Evolutionary conservation across 2,329 filamentous ascomycete genomes (phyloP).

Genomic region (Sordariomycetes sp.): DNA sequence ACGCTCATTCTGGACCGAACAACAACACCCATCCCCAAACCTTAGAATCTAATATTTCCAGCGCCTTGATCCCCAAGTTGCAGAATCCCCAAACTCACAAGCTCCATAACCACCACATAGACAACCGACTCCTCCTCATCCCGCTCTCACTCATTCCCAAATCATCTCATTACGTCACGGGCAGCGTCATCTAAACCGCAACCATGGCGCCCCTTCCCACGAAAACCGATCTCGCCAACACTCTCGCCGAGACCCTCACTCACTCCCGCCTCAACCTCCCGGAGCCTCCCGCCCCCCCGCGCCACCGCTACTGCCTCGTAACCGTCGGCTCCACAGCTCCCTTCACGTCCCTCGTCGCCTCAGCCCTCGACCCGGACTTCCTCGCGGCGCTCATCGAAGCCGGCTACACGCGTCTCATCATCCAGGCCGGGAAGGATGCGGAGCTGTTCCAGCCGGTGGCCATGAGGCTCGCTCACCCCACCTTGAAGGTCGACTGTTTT

Average conservation of each 20-base stretch:
- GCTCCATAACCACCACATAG: too few species aligned
- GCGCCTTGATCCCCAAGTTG: too few species aligned
- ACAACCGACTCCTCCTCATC: background rate
- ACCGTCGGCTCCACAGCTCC: conserved; percentile 88
- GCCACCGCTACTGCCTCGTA: conserved; percentile 55
- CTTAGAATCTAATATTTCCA: too few species aligned
- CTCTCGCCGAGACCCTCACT: background rate
- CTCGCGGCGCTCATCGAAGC: conserved; percentile 45
- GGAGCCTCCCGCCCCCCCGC: conserved; percentile 7
- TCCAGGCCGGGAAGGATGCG: conserved; percentile 73
- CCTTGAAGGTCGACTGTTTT: conserved; percentile 47
- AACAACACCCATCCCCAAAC: too few species aligned
- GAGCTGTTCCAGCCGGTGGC: conserved; percentile 33
- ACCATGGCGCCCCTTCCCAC: background rate
- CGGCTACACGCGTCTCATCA: conserved; percentile 58
- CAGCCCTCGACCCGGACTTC: conserved; percentile 52
- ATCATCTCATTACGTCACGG: too few species aligned
- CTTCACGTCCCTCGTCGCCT: conserved; percentile 61
- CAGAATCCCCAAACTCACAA: too few species aligned
- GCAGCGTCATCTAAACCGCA: background rate
- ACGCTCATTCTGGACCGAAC: too few species aligned
- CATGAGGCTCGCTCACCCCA: background rate
- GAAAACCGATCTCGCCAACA: background rate
- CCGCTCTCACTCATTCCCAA: background rate
- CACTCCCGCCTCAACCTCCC: background rate